phyloP scores from a whole-genome alignment of 2,329 filamentous ascomycete species.

The Emergomyces africanus region DNA sequence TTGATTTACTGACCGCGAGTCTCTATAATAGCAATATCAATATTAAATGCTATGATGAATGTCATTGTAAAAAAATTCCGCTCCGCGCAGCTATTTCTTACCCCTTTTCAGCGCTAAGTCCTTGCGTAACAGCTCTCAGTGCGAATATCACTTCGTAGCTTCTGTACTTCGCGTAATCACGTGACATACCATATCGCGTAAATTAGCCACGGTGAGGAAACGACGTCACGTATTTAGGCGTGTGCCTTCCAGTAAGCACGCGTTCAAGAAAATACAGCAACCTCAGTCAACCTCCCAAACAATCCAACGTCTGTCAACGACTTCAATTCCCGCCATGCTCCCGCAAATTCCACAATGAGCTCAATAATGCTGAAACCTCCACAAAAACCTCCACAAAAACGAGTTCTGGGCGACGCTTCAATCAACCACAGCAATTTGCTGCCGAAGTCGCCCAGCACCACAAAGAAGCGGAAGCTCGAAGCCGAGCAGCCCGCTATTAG shows the following conservation, averaged over 20 bases:
- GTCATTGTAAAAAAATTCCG: too few relatives aligned
- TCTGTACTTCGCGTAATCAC: neutral
- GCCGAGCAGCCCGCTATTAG: constrained; percentile 35
- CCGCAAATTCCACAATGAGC: constrained; percentile 23
- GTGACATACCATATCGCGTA: neutral
- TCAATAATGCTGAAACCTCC: constrained; percentile 34
- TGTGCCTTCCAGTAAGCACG: neutral
- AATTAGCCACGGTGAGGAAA: neutral
- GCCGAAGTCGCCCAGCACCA: constrained; percentile 38
- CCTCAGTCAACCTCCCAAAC: neutral
- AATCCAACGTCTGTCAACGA: neutral
- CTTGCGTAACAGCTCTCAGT: too few relatives aligned
- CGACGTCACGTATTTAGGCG: constrained; percentile 2
- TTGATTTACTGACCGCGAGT: too few relatives aligned
- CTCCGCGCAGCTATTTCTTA: too few relatives aligned
- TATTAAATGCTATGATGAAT: too few relatives aligned
- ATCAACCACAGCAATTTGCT: constrained; percentile 51
- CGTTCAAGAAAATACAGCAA: neutral
- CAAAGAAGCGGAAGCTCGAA: constrained; percentile 80
- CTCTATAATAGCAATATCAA: too few relatives aligned
- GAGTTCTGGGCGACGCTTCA: constrained; percentile 56
- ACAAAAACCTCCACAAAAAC: constrained; percentile 55
- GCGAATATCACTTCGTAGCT: too few relatives aligned
- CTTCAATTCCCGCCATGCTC: neutral
- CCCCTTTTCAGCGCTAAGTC: too few relatives aligned